Base-by-base conservation (phyloP, 192 early-diverging fungal genomes). In the Chytriomyces sp. region DNA sequence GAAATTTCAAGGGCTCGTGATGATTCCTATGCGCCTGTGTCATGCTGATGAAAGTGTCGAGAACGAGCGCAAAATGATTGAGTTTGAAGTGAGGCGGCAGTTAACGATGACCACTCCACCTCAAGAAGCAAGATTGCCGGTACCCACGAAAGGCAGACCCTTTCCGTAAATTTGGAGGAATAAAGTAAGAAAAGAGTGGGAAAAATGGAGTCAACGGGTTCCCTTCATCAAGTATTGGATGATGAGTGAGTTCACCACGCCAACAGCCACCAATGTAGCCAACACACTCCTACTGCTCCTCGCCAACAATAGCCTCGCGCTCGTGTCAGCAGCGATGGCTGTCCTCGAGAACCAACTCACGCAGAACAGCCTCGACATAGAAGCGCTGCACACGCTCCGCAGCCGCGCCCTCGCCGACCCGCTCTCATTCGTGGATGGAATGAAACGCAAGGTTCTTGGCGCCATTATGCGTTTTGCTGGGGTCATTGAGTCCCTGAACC, bases 341-440 rank as follows among this genome's bases (percentile, higher is more conserved):
- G 39, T 52, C 26, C 32, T 65, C 7, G 1, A 65, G 49, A 41
- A 65, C 34, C 37, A 39, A 49, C 39, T 65, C 2, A 6, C 5
- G 37, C 63, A 65, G 38, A 65, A 65, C 41, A 26, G 14, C 28
- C 19, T 65, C 25, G 63, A 65, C 38, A 19, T 65, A 26, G 28
- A 22, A n/a, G 25, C 14, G 0, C 49, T 65, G 12, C 40, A 65
- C 25, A 8, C 8, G 1, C 63, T 52, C 4, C 40, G 28, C 25
- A 28, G 49, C 17, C 14, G 49, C 22, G 63, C 63, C 1, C 41
- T 65, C 25, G 38, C 40, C 0, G 40, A 65, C 10, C 63, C 63
- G 1, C 8, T 26, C 4, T 25, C n/a, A 17, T 49, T 65, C 14
- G 41, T 28, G 28, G 44, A 49, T 19, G 44, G 44, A 22, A 12